Conservation (phyloP, 495 filamentous ascomycete genomes). For the Apodospora peruviana region DNA sequence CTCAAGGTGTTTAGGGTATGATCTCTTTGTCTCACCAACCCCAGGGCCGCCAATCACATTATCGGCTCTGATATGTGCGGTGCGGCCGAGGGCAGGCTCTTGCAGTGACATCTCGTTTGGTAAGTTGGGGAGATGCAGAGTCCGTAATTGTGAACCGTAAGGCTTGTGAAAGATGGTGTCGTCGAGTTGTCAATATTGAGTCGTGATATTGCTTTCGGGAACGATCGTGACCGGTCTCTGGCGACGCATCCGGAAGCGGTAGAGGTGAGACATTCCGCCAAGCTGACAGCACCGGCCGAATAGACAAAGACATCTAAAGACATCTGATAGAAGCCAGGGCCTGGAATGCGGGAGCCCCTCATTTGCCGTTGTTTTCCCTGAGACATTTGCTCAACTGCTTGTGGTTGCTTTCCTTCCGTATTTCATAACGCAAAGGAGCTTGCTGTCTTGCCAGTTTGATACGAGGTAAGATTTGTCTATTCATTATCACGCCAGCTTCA, state of each 20-base stretch:
- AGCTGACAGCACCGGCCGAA: background rate
- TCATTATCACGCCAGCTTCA: too few relatives aligned
- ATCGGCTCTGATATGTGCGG: background rate
- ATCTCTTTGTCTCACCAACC: background rate
- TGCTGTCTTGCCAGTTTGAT: too few relatives aligned
- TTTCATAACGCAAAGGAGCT: too few relatives aligned
- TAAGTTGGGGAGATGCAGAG: background rate
- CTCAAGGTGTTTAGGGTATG: background rate
- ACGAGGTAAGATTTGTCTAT: too few relatives aligned
- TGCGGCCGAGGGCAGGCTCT: background rate
- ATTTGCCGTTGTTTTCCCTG: too few relatives aligned
- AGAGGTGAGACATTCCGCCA: background rate
- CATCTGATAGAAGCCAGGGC: background rate
- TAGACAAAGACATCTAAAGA: too few relatives aligned
- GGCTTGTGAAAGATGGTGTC: too few relatives aligned
- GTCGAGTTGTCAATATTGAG: too few relatives aligned
- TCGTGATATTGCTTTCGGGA: too few relatives aligned
- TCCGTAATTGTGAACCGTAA: too few relatives aligned
- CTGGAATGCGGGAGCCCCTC: background rate
- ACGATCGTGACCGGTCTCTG: background rate
- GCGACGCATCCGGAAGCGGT: background rate
- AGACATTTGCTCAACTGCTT: too few relatives aligned
- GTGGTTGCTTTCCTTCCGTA: too few relatives aligned
- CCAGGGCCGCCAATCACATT: conserved; percentile 1
- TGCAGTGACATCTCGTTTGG: background rate